Percentiles rank a stretch among this genome's conserved stretches.
Evolutionary conservation across 2,329 filamentous ascomycete genomes (phyloP).

Genomic region (Chrysoporthe cubensis): DNA sequence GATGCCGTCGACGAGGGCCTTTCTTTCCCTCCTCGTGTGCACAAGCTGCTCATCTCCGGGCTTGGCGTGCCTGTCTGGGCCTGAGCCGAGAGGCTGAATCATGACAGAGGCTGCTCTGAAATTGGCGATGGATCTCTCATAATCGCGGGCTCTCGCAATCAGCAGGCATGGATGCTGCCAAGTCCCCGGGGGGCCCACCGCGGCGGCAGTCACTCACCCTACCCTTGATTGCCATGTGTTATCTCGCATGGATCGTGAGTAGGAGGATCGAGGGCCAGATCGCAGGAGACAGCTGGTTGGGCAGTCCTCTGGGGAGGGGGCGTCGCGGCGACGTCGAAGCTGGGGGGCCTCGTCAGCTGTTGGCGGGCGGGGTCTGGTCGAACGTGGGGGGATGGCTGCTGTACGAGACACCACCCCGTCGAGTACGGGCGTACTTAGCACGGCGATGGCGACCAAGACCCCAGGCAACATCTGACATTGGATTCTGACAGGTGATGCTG

Average conservation of each 20-base stretch:
- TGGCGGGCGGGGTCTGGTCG: neutral
- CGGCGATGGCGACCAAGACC: neutral
- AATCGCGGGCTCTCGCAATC: neutral
- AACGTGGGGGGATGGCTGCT: neutral
- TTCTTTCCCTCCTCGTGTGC: neutral
- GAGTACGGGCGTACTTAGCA: too few species aligned
- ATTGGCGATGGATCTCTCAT: neutral
- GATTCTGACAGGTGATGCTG: constrained; percentile 1
- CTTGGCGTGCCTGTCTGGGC: neutral
- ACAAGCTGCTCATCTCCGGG: too few species aligned
- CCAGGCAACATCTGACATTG: neutral
- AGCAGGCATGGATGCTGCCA: constrained; percentile 18
- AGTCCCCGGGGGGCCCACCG: constrained; percentile 3
- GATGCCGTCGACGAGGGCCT: neutral
- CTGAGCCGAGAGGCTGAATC: neutral
- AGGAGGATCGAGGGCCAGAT: neutral
- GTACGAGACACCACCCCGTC: neutral
- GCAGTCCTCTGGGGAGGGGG: neutral
- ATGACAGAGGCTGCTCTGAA: neutral
- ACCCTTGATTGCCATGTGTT: constrained; percentile 28
- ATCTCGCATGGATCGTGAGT: constrained; percentile 17
- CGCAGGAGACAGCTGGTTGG: too few species aligned
- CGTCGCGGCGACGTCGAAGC: too few species aligned
- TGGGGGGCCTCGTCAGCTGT: neutral
- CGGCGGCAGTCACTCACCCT: constrained; percentile 16